phyloP scores from a whole-genome alignment of 2,329 filamentous ascomycete genomes.

The Calonectria pseudoturangicola region DNA sequence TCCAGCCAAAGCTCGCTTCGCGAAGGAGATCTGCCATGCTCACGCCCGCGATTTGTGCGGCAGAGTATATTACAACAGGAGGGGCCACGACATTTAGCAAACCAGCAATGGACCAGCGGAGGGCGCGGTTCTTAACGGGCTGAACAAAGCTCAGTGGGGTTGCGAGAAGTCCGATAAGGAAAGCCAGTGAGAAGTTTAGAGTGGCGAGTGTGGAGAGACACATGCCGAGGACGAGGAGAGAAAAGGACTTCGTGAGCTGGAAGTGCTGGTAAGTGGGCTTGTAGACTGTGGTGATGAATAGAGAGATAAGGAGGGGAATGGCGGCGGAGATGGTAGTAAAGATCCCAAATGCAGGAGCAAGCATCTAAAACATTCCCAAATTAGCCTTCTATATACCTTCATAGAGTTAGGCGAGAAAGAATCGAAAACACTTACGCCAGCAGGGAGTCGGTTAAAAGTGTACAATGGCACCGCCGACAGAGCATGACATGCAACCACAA shows the following conservation, averaged over 20 bases:
- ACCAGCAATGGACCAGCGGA: slow-evolving; percentile 66
- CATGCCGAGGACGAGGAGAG: slow-evolving; percentile 92
- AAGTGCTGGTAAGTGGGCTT: slow-evolving; percentile 80
- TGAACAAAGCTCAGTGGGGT: slow-evolving; percentile 86
- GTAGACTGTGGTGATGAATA: slow-evolving; percentile 70
- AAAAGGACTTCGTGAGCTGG: slow-evolving; percentile 90
- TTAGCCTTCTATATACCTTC: not conserved
- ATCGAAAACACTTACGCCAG: slow-evolving; percentile 72
- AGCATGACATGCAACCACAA: slow-evolving; percentile 84
- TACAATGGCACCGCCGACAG: slow-evolving; percentile 88
- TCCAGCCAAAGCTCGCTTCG: slow-evolving; percentile 89
- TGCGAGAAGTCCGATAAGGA: slow-evolving; percentile 87
- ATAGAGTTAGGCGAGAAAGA: not conserved
- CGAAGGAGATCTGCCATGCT: slow-evolving; percentile 76
- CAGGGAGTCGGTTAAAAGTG: slow-evolving; percentile 85
- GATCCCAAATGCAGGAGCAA: slow-evolving; percentile 74
- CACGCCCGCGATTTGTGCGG: slow-evolving; percentile 63
- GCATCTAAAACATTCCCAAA: slow-evolving; percentile 66
- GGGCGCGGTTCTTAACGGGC: slow-evolving; percentile 64
- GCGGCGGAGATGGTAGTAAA: slow-evolving; percentile 74
- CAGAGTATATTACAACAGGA: slow-evolving; percentile 71
- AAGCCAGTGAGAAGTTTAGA: slow-evolving; percentile 93
- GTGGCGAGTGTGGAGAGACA: slow-evolving; percentile 94
- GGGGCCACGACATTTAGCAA: slow-evolving; percentile 79
- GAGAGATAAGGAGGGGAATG: slow-evolving; percentile 75